Percentiles rank a stretch among this genome's conserved stretches.
Evolutionary conservation across 257 asterid genomes (phyloP).

Genomic region (Fraxinus anomala): DNA sequence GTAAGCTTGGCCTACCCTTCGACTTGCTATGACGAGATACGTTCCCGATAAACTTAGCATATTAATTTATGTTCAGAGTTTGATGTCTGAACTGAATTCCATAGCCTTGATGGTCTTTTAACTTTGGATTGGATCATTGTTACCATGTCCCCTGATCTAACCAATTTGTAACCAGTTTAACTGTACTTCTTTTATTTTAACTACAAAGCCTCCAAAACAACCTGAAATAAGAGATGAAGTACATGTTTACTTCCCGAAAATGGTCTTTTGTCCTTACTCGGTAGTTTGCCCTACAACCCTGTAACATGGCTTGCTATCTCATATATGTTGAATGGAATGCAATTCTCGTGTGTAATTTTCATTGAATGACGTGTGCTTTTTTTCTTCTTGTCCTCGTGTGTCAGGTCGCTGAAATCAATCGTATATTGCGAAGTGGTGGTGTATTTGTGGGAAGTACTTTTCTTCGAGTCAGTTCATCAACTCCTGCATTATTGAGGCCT

Average conservation of each 20-base stretch:
- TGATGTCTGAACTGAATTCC: neutral
- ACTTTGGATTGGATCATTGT: neutral
- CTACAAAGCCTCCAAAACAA: neutral
- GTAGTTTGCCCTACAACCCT: neutral
- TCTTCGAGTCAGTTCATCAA: conserved; percentile 68
- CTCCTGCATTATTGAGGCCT: conserved; percentile 69
- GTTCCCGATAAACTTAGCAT: neutral
- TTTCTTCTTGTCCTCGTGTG: conserved; percentile 8
- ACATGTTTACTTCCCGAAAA: neutral
- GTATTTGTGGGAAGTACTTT: conserved; percentile 87
- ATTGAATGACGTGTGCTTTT: conserved; percentile 1
- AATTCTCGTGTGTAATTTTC: neutral
- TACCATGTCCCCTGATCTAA: neutral
- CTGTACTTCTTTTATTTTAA: neutral
- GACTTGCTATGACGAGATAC: neutral
- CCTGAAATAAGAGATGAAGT: neutral
- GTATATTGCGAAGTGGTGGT: conserved; percentile 82
- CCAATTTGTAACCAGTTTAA: neutral
- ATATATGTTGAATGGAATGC: neutral
- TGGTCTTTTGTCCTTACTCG: neutral
- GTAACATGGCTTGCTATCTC: conserved; percentile 7
- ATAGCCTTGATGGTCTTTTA: neutral
- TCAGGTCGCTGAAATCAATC: conserved; percentile 89
- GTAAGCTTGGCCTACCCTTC: neutral
- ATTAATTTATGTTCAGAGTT: neutral